Evolutionary conservation across 2,329 filamentous ascomycete genomes (phyloP).

Genomic region (Talaromyces rugulosus): DNA sequence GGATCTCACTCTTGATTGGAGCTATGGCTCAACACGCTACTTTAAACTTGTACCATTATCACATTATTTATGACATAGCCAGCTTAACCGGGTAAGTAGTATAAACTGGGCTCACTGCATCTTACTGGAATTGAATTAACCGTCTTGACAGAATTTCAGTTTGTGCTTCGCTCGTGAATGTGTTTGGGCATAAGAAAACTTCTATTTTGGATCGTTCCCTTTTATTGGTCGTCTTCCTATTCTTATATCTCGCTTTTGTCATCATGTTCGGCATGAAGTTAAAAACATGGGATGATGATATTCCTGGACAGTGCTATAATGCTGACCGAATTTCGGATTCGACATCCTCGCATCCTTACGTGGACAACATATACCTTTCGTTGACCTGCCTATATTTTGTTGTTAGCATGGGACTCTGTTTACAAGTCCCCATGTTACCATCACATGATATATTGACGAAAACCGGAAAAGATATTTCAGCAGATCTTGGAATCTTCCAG

Average conservation of each 20-base stretch:
- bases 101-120: neutral
- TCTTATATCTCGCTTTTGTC: neutral
- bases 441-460: too few species aligned
- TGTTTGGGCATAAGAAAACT: neutral
- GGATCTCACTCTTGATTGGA: slow-evolving; percentile 4
- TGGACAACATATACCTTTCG: slow-evolving; percentile 1
- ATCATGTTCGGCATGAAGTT: slow-evolving; percentile 3
- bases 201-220: neutral
- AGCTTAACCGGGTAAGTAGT: slow-evolving; percentile 1
- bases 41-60: slow-evolving; percentile 5
- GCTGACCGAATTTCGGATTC: neutral
- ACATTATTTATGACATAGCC: neutral
- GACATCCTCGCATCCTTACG: neutral
- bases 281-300: neutral
- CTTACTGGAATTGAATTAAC: neutral
- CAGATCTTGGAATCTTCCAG: neutral
- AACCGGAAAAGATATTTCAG: neutral
- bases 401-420: neutral
- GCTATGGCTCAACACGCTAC: neutral
- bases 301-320: neutral
- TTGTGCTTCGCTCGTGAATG: neutral
- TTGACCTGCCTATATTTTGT: slow-evolving; percentile 2
- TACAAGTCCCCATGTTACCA: neutral
- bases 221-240: neutral
- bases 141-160: neutral